phyloP scores from a whole-genome alignment of 108 stramenopile genomes.

The Pseudonitzschia multiseries region DNA sequence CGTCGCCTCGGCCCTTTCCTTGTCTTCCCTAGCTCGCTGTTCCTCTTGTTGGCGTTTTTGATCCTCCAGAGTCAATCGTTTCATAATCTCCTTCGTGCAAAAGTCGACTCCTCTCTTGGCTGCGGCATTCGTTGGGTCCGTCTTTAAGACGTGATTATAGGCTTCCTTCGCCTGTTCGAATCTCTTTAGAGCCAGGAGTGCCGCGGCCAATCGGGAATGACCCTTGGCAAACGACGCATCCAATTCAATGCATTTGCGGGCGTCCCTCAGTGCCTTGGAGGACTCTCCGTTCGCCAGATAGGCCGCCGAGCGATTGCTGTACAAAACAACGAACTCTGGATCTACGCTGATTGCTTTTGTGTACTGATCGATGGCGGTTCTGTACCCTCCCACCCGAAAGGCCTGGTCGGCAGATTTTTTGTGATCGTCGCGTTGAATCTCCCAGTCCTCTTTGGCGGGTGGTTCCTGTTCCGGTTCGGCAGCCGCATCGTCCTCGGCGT shows the following conservation, averaged over 20 bases:
- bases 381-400: constrained; percentile 61
- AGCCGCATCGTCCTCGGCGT: background rate
- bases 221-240: constrained; percentile 63
- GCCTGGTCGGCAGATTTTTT: constrained; percentile 65
- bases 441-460: constrained; percentile 65
- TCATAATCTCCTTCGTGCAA: constrained; percentile 44
- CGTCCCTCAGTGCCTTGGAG: constrained; percentile 76
- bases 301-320: constrained; percentile 83
- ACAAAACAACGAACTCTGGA: constrained; percentile 56
- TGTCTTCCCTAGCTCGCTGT: constrained; percentile 41
- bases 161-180: constrained; percentile 58
- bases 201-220: constrained; percentile 75
- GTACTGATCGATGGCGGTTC: constrained; percentile 66
- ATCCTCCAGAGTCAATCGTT: constrained; percentile 40
- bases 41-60: constrained; percentile 32
- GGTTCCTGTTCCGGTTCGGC: background rate
- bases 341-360: constrained; percentile 66
- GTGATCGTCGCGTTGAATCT: constrained; percentile 68
- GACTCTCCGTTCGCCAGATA: constrained; percentile 71
- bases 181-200: constrained; percentile 64
- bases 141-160: constrained; percentile 54
- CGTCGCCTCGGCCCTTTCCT: constrained; percentile 26
- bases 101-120: constrained; percentile 70
- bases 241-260: constrained; percentile 54
- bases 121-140: constrained; percentile 52